Evolutionary conservation across 345 rosid species (phyloP).

Genomic region (Microcos paniculata): DNA sequence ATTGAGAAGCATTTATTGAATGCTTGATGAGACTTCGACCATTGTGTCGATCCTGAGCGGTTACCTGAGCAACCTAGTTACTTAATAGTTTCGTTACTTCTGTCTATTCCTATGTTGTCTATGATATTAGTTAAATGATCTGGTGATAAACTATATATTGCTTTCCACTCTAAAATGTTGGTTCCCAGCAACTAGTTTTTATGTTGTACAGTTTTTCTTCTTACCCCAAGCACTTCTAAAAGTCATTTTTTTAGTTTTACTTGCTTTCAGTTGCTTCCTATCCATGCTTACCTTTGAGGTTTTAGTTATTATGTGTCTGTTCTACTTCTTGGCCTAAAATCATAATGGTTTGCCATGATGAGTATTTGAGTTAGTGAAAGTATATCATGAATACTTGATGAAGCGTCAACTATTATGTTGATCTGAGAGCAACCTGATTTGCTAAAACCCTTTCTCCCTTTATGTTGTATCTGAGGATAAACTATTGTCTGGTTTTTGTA

Average conservation of each 20-base stretch:
- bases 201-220: neutral
- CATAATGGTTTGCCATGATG: constrained; percentile 32
- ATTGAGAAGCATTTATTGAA: constrained; percentile 28
- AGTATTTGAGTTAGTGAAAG: constrained; percentile 14
- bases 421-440: constrained; percentile 43
- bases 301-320: neutral
- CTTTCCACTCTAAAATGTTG: neutral
- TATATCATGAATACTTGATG: constrained; percentile 21
- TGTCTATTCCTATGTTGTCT: neutral
- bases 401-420: constrained; percentile 24
- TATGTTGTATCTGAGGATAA: neutral
- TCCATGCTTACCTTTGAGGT: neutral
- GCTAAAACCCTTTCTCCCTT: neutral
- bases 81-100: neutral
- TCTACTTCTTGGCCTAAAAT: neutral
- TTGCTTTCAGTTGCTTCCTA: neutral
- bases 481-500: neutral
- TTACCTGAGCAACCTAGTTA: constrained; percentile 48
- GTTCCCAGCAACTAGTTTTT: neutral
- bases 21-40: constrained; percentile 43
- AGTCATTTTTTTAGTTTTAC: neutral
- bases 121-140: neutral
- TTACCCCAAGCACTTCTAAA: too few relatives aligned
- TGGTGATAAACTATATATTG: neutral
- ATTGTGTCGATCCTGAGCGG: constrained; percentile 54